Percentiles rank a stretch among this genome's conserved stretches.
These are phyloP conservation scores for Pyrrhoderma noxium DNA, from an alignment of 1,284 basidiomycete genomes.

Conservation along the genomic window DNA sequence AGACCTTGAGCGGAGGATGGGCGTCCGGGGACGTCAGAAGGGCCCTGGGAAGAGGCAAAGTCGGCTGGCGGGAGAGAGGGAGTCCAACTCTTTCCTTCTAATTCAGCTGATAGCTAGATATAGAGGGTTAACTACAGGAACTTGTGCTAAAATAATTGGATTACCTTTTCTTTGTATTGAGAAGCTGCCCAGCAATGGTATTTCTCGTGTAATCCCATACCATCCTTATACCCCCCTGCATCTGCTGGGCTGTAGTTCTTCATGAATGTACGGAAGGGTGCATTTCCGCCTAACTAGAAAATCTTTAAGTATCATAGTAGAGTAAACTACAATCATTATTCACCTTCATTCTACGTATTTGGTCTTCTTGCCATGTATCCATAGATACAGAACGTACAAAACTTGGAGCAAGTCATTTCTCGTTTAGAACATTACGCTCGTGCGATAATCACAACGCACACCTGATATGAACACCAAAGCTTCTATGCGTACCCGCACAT, in stretches of 20 bases:
- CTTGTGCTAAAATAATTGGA: constrained; percentile 13
- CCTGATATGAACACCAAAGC: constrained; percentile 85
- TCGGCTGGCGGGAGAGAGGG: constrained; percentile 55
- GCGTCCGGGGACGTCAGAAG: constrained; percentile 39
- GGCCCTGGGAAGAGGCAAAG: constrained; percentile 28
- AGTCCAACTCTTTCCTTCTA: constrained; percentile 66
- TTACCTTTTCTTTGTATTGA: constrained; percentile 87
- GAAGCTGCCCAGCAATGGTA: constrained; percentile 90
- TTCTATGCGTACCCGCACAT: constrained; percentile 86
- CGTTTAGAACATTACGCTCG: neutral
- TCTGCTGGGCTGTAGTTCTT: constrained; percentile 63
- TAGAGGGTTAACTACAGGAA: constrained; percentile 10
- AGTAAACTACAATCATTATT: constrained; percentile 22
- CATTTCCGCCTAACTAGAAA: constrained; percentile 76
- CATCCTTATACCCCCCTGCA: constrained; percentile 68
- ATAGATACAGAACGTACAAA: constrained; percentile 91
- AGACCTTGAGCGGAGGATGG: constrained; percentile 66
- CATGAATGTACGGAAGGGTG: constrained; percentile 73
- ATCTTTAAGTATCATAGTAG: constrained; percentile 14
- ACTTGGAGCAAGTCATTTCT: constrained; percentile 33
- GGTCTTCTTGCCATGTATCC: constrained; percentile 92
- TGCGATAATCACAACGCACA: constrained; percentile 24
- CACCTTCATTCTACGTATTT: constrained; percentile 87
- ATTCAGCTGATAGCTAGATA: constrained; percentile 56
- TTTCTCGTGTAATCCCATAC: constrained; percentile 66